Base-by-base conservation (phyloP, 2,329 filamentous ascomycete species). In the Nigrospora oryzae region DNA sequence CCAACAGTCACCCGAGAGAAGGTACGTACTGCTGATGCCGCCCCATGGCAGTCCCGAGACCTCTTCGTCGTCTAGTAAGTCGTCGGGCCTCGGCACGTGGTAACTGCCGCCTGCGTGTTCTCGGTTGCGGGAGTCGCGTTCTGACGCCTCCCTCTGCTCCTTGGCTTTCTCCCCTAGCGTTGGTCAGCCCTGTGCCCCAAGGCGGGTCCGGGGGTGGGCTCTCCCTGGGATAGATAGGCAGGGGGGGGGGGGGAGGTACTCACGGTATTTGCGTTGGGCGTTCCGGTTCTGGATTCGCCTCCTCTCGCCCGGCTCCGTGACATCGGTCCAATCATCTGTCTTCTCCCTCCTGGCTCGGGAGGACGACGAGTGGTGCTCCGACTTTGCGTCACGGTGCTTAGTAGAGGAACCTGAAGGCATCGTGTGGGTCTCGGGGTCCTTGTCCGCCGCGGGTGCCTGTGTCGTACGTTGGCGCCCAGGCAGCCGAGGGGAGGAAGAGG, bases 251-350 rank as follows among this genome's bases (percentile, higher is more conserved):
- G 16, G 19, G 6, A 11, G 37, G 33, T 40, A 67, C 82, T 57
- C 73, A 89, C 85, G 75, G 53, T 87, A 89, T 55, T 87, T 87
- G 52, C 84, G 74, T 56, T 89, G 85, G 2, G 84, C 84, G 49
- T 88, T 76, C 44, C 83, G 77, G 59, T 89, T 89, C 60, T 89
- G 85, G 42, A 89, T 84, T 48, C 83, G 81, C 50, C 85, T 72
- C 57, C 85, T 74, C 65, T 87, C 82, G 48, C 81, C 80, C 0
- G 83, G 82, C 53, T 89, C 83, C 7, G 75, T 77, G 37, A 89
- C 73, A 0, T 82, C 75, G 28, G 76, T 71, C 85, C 85, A 89
- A 64, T 87, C 79, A 50, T 84, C 74, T 3, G 67, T 67, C 51
- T 72, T 53, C 36, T 56, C 59, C n/a, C 52, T 49, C 50, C 63